Percentiles rank a stretch among this genome's conserved stretches.
Conservation (phyloP, 140 eudicot genomes). For the Stevia rebaudiana region DNA sequence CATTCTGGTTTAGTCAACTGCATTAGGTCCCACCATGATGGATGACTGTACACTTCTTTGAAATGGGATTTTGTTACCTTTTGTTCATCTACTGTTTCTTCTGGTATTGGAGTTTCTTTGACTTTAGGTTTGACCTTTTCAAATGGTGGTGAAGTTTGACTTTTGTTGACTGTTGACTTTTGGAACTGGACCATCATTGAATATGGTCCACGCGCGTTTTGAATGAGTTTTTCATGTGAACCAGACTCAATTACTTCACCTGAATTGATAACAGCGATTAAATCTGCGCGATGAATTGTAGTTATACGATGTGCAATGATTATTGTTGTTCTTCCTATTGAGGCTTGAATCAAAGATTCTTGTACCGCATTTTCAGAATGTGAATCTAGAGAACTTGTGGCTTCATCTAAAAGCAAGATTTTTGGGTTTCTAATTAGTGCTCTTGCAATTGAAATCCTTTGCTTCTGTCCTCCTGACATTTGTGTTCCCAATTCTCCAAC, state of each 20-base stretch:
- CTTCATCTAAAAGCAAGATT: conserved; percentile 35
- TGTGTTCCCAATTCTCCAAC: conserved; percentile 36
- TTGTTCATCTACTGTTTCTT: not conserved
- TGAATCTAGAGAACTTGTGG: conserved; percentile 35
- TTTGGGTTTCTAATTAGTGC: conserved; percentile 29
- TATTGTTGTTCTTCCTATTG: conserved; percentile 31
- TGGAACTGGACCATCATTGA: conserved; percentile 15
- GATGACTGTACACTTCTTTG: conserved; percentile 14
- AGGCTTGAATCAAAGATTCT: conserved; percentile 25
- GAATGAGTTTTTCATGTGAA: conserved; percentile 29
- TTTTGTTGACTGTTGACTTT: not conserved
- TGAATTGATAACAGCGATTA: conserved; percentile 20
- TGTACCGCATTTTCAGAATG: conserved; percentile 32
- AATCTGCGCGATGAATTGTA: conserved; percentile 20
- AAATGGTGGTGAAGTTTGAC: conserved; percentile 9
- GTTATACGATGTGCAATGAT: conserved; percentile 34
- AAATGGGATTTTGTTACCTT: conserved; percentile 1
- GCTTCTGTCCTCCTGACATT: conserved; percentile 37
- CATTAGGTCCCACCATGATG: conserved; percentile 19
- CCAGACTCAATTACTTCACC: conserved; percentile 28
- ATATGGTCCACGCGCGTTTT: conserved; percentile 21
- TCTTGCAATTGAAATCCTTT: conserved; percentile 35
- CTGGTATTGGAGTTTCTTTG: not conserved
- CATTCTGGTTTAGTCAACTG: conserved; percentile 33
- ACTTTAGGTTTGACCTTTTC: conserved; percentile 5